These are phyloP conservation scores for Rutstroemia sp. DNA, from an alignment of 2,329 filamentous ascomycete species.

Conservation along the genomic window DNA sequence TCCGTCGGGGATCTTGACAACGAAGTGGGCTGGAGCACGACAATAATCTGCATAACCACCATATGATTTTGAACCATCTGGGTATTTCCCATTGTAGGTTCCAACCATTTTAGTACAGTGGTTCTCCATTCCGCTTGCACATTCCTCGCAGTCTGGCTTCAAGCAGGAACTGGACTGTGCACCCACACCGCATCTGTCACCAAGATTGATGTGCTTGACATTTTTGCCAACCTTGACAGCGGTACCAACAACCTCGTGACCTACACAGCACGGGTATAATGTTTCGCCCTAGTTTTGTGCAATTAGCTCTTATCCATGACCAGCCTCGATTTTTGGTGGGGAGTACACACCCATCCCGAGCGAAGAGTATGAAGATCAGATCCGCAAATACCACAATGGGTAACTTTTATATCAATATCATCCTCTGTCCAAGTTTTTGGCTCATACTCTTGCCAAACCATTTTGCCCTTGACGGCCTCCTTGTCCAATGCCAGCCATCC, in stretches of 20 bases:
- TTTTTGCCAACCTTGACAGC: conserved; percentile 39
- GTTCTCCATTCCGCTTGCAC: conserved; percentile 5
- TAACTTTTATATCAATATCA: conserved; percentile 43
- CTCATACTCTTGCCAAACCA: conserved; percentile 34
- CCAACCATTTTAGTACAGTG: background rate
- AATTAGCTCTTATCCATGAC: no score
- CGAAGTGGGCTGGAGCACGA: conserved; percentile 6
- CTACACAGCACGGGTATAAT: conserved; percentile 34
- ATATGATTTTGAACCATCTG: conserved; percentile 7
- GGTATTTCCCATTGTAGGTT: conserved; percentile 4
- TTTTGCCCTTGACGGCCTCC: conserved; percentile 28
- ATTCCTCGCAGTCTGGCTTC: conserved; percentile 9
- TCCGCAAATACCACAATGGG: conserved; percentile 44
- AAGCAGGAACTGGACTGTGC: conserved; percentile 36
- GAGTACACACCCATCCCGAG: conserved; percentile 23
- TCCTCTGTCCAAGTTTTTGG: conserved; percentile 43
- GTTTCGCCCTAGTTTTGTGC: background rate
- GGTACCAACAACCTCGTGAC: conserved; percentile 44
- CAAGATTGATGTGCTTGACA: conserved; percentile 38
- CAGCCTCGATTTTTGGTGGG: no score
- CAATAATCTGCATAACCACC: conserved; percentile 8
- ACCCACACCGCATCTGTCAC: conserved; percentile 48
- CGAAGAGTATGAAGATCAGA: conserved; percentile 30
- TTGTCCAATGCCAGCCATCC: conserved; percentile 33
- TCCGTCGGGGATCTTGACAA: conserved; percentile 7